A percentile compares a stretch with the other conserved stretches of the same genome.
These are phyloP conservation scores for Trichomonas tenax DNA, from an alignment of 208 protist genomes.

Conservation along the genomic window DNA sequence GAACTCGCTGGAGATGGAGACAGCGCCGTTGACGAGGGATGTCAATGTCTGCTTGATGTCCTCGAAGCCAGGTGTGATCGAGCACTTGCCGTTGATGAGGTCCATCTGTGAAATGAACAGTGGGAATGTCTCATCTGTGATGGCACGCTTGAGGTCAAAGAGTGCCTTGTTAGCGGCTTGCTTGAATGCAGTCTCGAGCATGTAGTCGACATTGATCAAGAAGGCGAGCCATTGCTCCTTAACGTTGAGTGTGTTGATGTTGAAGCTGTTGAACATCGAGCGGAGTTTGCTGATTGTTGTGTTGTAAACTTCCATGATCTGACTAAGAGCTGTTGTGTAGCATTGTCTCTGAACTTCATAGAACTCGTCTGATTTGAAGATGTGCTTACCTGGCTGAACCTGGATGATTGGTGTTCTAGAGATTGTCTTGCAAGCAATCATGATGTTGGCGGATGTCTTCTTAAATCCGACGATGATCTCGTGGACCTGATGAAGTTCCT, in stretches of 20 bases:
- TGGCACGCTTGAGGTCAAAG: not conserved
- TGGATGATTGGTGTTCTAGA: conserved; percentile 17
- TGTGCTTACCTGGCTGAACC: conserved; percentile 26
- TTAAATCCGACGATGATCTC: conserved; percentile 75
- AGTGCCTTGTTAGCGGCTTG: not conserved
- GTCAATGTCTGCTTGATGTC: not conserved
- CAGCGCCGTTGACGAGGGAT: not conserved
- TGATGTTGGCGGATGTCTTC: conserved; percentile 55
- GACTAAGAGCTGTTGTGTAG: not conserved
- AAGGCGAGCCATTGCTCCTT: not conserved
- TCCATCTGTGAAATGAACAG: not conserved
- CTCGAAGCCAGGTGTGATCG: not conserved
- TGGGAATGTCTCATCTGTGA: conserved; percentile 10
- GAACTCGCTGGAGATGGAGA: not conserved
- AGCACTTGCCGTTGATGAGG: not conserved
- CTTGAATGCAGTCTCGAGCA: not conserved
- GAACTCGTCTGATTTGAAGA: not conserved
- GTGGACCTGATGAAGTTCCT: conserved; percentile 59
- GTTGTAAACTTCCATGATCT: not conserved
- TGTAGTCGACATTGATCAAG: not conserved
- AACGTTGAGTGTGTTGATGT: not conserved
- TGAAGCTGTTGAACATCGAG: not conserved
- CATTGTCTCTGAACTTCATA: not conserved
- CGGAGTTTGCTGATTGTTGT: not conserved
- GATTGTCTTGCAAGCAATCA: conserved; percentile 65